Evolutionary conservation across 2,329 filamentous ascomycete species (phyloP), one percentile per base, ranked within the genome.

Genomic region (Chalaropsis ovoidea): DNA sequence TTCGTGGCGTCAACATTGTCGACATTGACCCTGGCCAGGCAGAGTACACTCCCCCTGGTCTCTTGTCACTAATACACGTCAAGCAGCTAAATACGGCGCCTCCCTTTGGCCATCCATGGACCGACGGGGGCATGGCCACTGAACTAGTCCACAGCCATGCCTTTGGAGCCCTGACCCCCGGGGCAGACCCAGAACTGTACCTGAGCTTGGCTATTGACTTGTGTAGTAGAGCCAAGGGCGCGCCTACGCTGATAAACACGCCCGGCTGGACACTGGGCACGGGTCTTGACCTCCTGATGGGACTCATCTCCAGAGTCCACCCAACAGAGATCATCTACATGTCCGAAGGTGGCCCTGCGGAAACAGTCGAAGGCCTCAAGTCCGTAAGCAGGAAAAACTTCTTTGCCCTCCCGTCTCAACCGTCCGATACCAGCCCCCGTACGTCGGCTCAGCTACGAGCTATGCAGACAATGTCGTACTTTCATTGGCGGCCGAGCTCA

Each of bases 381-480:
- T 74, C 75, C 24, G 78, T 77, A 17, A 79, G 77, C 39, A 75
- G 71, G 24, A 75, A 75, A 4, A 61, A 49, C 7, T 77, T 87
- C 56, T 75, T 77, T 47, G 76, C 78, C 4, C 75, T 90, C 3
- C 81, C 85, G 4, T 86, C 86, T 0, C 81, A 86, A 69, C 74
- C 79, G 8, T 78, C 78, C n/a, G 81, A 84, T 49, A 77, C 78
- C 49, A 78, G 78, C 0, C 76, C 81, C 2, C 78, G 86, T 45
- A 88, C 85, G 10, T 81, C 87, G 0, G 79, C 82, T 0, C 85
- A 92, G 68, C 74, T 89, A 2, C 78, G 87, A 62, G 80, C 81
- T 5, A 90, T 93, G 86, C 87, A 91, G 70, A 83, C 81, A n/a
- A 86, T 90, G 80, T 86, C 88, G 0, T 93, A 92, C 70, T 90